A percentile compares a stretch with the other conserved stretches of the same genome.
These are phyloP conservation scores for Glomus cerebriforme DNA, from an alignment of 192 early-diverging fungal genomes.

Conservation along the genomic window DNA sequence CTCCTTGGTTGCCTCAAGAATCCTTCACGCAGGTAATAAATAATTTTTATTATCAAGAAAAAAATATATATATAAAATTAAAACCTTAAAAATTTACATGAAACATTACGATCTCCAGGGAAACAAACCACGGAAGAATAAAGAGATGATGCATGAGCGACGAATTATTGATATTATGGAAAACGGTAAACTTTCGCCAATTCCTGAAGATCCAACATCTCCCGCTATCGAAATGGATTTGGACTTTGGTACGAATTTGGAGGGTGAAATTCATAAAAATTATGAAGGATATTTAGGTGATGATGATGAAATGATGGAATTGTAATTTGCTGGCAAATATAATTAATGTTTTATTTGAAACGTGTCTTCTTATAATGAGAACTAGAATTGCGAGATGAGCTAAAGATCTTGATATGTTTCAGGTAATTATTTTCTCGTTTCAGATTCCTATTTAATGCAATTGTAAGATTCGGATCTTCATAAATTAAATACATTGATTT, in stretches of 20 bases:
- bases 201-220: not conserved
- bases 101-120: not conserved
- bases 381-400: too few relatives aligned
- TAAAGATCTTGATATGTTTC: too few relatives aligned
- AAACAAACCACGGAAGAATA: not conserved
- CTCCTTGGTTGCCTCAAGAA: not conserved
- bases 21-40: not conserved
- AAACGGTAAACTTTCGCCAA: not conserved
- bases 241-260: not conserved
- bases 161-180: not conserved
- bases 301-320: conserved; percentile 13
- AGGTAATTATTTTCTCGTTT: too few relatives aligned
- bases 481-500: too few relatives aligned
- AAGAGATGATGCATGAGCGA: not conserved
- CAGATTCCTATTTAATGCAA: not conserved
- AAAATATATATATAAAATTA: too few relatives aligned
- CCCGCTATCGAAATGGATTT: not conserved
- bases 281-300: not conserved
- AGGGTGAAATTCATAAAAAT: not conserved
- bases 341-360: too few relatives aligned
- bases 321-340: not conserved
- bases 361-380: too few relatives aligned
- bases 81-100: not conserved
- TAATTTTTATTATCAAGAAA: not conserved
- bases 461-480: too few relatives aligned